Percentiles rank a stretch among this genome's conserved stretches.
Conservation (phyloP, 768 basidiomycete species). For the Lepiota venenata region DNA sequence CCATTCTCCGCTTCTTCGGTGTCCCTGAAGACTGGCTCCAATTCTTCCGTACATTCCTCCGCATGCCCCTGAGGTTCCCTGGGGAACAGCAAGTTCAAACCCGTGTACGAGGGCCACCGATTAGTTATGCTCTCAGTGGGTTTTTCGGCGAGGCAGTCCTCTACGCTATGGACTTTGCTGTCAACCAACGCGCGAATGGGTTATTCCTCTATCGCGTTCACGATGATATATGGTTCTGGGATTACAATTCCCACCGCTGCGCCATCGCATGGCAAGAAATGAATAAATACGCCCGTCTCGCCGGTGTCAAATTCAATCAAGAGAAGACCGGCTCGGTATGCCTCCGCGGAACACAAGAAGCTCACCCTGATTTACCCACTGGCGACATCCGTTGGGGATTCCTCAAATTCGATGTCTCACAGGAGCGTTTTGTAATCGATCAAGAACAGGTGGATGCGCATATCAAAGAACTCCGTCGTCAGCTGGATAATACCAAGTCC, state of each 20-base stretch:
- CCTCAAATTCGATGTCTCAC: constrained; percentile 29
- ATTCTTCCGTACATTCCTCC: constrained; percentile 32
- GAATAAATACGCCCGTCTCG: constrained; percentile 35
- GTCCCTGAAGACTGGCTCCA: constrained; percentile 32
- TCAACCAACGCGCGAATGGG: constrained; percentile 39
- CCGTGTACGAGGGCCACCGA: constrained; percentile 39
- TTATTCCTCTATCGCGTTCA: constrained; percentile 42
- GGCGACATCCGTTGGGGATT: constrained; percentile 40
- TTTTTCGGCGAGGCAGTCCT: constrained; percentile 39
- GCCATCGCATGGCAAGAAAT: constrained; percentile 38
- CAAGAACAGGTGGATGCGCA: constrained; percentile 32
- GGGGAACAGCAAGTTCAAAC: constrained; percentile 27
- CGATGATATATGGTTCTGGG: constrained; percentile 45
- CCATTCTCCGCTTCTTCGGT: constrained; percentile 35
- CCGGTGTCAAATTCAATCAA: constrained; percentile 38
- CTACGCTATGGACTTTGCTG: constrained; percentile 46
- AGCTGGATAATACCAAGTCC: constrained; percentile 31
- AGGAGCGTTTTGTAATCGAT: constrained; percentile 32
- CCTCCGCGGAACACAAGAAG: too few relatives aligned
- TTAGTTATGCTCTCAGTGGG: constrained; percentile 36
- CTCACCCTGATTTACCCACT: too few relatives aligned
- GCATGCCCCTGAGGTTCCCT: constrained; percentile 30
- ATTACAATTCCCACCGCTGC: constrained; percentile 27
- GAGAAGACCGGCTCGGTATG: constrained; percentile 39
- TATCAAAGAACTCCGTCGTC: constrained; percentile 34